Base-by-base conservation (phyloP, 495 filamentous ascomycete genomes). In the Aspergillus kassunensis region DNA sequence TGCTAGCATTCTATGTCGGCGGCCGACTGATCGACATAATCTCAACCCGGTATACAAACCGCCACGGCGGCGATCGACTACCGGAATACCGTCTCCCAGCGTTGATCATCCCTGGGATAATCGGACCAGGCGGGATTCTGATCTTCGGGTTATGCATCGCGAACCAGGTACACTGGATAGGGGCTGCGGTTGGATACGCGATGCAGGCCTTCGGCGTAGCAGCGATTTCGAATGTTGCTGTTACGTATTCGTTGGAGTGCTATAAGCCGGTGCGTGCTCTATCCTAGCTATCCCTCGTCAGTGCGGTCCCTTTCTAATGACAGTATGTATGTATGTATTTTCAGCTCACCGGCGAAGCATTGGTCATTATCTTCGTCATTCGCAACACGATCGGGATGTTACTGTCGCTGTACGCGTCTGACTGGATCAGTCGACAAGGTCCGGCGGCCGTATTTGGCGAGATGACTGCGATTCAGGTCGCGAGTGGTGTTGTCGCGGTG, bases 151-250 rank as follows among this genome's bases (percentile, higher is more conserved):
- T 68, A 6, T 64, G 61, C 25, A 42, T 66, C n/a, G 63, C 63
- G 0, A 34, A 62, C 42, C 51, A 59, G n/a, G 60, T 56, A 2
- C 56, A 62, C 40, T 68, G 66, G 66, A 60, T 63, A 16, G 66
- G 66, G 4, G 52, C 61, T 10, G 66, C 66, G 0, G 44, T 69
- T n/a, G 66, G 66, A 29, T 65, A 65, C 35, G 64, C 57, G 1
- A 69, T 69, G 64, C 66, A 69, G 34, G 66, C 60, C 0, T 69
- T 69, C 33, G 66, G 66, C 3, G 59, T 67, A 0, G 61, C 66
- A 9, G 64, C 64, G 23, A 64, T 67, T 15, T 65, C 64, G 1
- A 69, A 69, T 35, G 62, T 69, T 6, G 66, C 62, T 2, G 66
- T 69, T 25, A 69, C 66, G 0, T 69, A 69, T 31, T 59, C 55